Evolutionary conservation across 2,329 filamentous ascomycete species (phyloP).

Genomic region (Hypomyces rosellus): DNA sequence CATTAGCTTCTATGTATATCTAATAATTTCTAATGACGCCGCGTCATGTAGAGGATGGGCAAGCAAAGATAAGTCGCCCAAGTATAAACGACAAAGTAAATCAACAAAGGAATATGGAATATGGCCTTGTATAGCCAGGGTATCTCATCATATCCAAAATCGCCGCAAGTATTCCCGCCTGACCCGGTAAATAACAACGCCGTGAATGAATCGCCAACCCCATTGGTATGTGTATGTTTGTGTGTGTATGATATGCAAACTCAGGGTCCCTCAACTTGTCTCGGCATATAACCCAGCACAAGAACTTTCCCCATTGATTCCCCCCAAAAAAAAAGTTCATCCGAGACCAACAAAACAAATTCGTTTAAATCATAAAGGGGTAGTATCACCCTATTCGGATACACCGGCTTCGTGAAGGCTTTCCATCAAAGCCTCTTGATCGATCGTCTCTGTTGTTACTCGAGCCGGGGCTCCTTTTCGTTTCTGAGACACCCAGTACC

Average conservation of each 20-base stretch:
- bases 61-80: background rate
- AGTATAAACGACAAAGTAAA: background rate
- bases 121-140: slow-evolving; percentile 14
- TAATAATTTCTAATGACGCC: too few species aligned
- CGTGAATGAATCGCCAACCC: background rate
- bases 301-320: background rate
- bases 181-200: background rate
- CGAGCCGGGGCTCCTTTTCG: slow-evolving; percentile 48
- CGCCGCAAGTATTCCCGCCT: background rate
- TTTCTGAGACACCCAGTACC: slow-evolving; percentile 45
- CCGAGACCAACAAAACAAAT: background rate
- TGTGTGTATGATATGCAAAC: background rate
- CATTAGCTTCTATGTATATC: too few species aligned
- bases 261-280: background rate
- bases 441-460: slow-evolving; percentile 51
- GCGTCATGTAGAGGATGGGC: background rate
- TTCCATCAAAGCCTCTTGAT: slow-evolving; percentile 55
- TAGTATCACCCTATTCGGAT: background rate
- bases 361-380: slow-evolving; percentile 1
- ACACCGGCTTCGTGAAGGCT: slow-evolving; percentile 35
- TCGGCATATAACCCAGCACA: background rate
- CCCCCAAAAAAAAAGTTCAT: background rate
- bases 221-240: background rate
- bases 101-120: slow-evolving; percentile 11
- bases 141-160: slow-evolving; percentile 13